phyloP scores from a whole-genome alignment of 2,329 filamentous ascomycete genomes.

The Aspergillus fumigatus region DNA sequence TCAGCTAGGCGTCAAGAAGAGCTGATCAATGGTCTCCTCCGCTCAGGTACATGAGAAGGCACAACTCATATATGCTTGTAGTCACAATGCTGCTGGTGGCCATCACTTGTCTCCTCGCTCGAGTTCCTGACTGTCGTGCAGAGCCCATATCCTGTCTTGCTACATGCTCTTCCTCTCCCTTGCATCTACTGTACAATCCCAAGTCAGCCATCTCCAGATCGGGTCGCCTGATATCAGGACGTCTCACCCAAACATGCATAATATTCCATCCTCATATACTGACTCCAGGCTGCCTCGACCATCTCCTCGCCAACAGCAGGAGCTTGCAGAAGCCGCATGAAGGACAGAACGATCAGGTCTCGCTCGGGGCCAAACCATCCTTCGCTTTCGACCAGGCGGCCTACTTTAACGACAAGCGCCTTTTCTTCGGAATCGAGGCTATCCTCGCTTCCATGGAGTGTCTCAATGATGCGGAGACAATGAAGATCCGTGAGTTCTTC shows the following conservation, averaged over 20 bases:
- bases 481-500: not conserved
- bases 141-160: not conserved
- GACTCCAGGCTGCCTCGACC: not conserved
- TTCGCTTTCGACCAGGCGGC: not conserved
- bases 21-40: no score
- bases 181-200: not conserved
- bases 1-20: not conserved
- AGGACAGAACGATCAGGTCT: not conserved
- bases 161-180: not conserved
- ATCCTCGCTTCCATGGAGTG: not conserved
- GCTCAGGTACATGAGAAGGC: no score
- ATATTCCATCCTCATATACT: not conserved
- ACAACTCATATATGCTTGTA: not conserved
- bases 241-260: not conserved
- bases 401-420: not conserved
- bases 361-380: not conserved
- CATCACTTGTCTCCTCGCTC: not conserved
- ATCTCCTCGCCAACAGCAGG: not conserved
- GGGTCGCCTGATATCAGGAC: no score
- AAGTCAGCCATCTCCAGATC: not conserved
- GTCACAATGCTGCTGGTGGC: not conserved
- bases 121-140: no score
- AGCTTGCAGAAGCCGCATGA: not conserved
- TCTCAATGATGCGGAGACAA: not conserved
- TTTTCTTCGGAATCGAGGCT: not conserved